Evolutionary conservation across 805 yeast genomes (phyloP).

Genomic region (Zygotorulaspora florentina): DNA sequence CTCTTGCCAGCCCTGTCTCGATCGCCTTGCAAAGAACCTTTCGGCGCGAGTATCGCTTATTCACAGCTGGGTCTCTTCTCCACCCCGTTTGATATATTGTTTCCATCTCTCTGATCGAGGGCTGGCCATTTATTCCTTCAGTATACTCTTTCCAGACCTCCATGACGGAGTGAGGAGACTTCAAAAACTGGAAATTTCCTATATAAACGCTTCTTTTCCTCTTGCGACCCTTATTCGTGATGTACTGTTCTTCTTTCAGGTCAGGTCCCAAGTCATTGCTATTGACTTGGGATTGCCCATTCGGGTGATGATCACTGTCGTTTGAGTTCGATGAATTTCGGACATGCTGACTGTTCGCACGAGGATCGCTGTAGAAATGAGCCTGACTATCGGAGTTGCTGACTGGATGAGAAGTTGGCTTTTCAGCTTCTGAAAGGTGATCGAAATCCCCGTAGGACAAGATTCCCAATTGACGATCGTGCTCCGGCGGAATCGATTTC

Average conservation of each 20-base stretch:
- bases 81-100: conserved; percentile 48
- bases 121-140: conserved; percentile 48
- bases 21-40: conserved; percentile 53
- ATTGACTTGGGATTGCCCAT: background rate
- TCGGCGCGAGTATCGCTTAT: conserved; percentile 50
- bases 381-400: background rate
- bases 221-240: conserved; percentile 12
- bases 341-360: background rate
- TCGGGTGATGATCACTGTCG: background rate
- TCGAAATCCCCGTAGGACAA: conserved; percentile 10
- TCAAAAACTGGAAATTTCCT: conserved; percentile 37
- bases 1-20: conserved; percentile 45
- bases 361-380: background rate
- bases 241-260: conserved; percentile 14
- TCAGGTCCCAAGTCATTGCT: conserved; percentile 8
- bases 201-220: conserved; percentile 30
- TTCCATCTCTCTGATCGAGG: conserved; percentile 49
- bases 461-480: conserved; percentile 8
- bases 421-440: conserved; percentile 3
- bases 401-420: background rate
- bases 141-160: conserved; percentile 58
- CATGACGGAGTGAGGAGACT: conserved; percentile 43
- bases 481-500: conserved; percentile 2
- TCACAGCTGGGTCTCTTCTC: conserved; percentile 52
- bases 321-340: background rate